Conservation (phyloP, 371 early-diverging fungal species). For the Syncephalastrum monosporum region DNA sequence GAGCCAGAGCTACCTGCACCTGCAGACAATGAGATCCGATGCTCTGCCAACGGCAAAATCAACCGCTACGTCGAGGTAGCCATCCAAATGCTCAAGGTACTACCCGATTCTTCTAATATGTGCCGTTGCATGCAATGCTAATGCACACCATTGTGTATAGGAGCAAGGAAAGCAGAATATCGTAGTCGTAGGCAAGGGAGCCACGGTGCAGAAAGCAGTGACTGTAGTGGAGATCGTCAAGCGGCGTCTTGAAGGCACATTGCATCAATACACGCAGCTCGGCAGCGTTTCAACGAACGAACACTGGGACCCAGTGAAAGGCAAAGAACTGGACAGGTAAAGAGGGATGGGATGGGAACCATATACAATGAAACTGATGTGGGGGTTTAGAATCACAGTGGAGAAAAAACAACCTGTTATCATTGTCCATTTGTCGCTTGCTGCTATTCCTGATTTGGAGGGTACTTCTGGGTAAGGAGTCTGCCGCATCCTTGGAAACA, state of each 20-base stretch:
- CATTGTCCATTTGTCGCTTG: slow-evolving; percentile 36
- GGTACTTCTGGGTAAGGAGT: slow-evolving; percentile 28
- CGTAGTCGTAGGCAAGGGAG: slow-evolving; percentile 47
- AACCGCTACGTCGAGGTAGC: slow-evolving; percentile 36
- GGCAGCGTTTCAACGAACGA: slow-evolving; percentile 52
- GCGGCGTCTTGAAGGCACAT: slow-evolving; percentile 51
- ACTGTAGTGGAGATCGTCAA: slow-evolving; percentile 69
- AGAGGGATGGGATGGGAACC: neutral
- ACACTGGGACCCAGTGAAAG: slow-evolving; percentile 53
- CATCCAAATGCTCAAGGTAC: slow-evolving; percentile 35
- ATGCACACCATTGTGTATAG: neutral
- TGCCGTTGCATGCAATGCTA: neutral
- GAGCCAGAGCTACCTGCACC: slow-evolving; percentile 15
- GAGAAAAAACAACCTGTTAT: slow-evolving; percentile 41
- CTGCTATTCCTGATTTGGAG: slow-evolving; percentile 35
- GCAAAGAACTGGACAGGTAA: slow-evolving; percentile 41
- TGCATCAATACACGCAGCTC: slow-evolving; percentile 64
- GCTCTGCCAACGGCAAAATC: slow-evolving; percentile 34
- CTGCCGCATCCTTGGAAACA: neutral
- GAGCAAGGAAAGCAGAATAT: slow-evolving; percentile 23
- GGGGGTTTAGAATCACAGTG: slow-evolving; percentile 28
- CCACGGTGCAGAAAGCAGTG: slow-evolving; percentile 60
- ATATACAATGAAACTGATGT: neutral
- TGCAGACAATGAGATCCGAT: slow-evolving; percentile 45
- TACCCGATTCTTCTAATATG: slow-evolving; percentile 9